Base-by-base conservation (phyloP, 2,329 filamentous ascomycete species). In the Cladosporium sp. region DNA sequence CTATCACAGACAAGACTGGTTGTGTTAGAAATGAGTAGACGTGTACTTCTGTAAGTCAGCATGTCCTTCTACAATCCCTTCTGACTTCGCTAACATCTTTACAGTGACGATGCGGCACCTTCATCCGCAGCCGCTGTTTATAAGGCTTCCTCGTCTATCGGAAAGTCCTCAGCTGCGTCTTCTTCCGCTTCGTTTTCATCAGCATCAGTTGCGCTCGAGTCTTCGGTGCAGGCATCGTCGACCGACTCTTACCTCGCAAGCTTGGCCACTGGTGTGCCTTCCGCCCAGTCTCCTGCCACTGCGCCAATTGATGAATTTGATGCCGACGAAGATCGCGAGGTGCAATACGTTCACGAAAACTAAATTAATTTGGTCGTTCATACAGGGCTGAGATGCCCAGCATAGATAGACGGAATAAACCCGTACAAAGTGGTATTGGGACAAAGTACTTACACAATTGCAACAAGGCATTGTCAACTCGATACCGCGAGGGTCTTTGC, bases 1-100 rank as follows among this genome's bases (percentile, higher is more conserved):
- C 77, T 52, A 71, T 88, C 65, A 83, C 80, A 1, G 79, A 76
- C 26, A 80, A 79, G 66, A 79, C 78, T 10, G 79, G 80, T 14
- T 85, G 82, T 68, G 66, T 74, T 14, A 69, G 76, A 30, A 68
- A 72, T 12, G 72, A 67, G 44, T 67, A 73, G 65, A 67, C 67
- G 10, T 67, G 68, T 14, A 69, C 67, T 28, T 66, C 51, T 12
- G 52, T 64, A 55, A 32, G 36, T 58, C 49, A n/a, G 36, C 26
- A 64, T 28, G 51, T 47, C 36, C 26, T 26, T 36, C 24, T 34
- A 15, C 6, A 30, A 4, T 12, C 3, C 15, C 6, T 47, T 62
- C 28, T 64, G 34, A 28, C 52, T 30, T 65, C 38, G 54, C 54
- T 64, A 60, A 64, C 26, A 47, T 26, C n/a, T 3, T 38, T 55